Evolutionary conservation across 2,329 filamentous ascomycete species (phyloP), one percentile per base, ranked within the genome.

Genomic region (Colletotrichum theobromicola): DNA sequence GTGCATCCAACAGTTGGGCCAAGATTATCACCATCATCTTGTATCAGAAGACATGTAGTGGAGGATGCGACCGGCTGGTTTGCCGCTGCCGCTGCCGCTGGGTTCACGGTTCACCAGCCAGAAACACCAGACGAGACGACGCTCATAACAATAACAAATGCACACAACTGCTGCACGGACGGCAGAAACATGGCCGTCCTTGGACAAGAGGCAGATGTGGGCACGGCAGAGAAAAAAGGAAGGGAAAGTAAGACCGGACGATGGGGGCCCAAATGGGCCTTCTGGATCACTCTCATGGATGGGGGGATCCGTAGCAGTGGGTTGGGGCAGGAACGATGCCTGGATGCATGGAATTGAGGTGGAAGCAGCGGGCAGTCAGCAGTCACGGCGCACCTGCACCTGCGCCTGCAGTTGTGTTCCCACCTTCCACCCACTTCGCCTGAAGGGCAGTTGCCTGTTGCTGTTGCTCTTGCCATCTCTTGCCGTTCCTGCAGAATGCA

Each of bases 71-170:
- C 60, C 34, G 34, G 34, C 30, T 35, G n/a, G n/a, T 5, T 2
- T 62, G 60, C 60, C 34, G 60, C 32, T 35, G 60, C 34, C 42
- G n/a, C 9, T 12, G 30, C 30, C 30, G 2, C 42, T 50, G 42
- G 42, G 6, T 50, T 50, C 42, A 35, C n/a, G 30, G 26, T 61
- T 35, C 57, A 18, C 34, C 60, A 62, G 57, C 34, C 24, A 26
- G 66, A 73, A 63, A 70, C 57, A 70, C 70, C 57, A 70, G 70
- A 73, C 65, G 70, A 73, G 50, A 74, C 71, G 60, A 70, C 61
- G 46, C 64, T 15, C 64, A 58, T 60, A 32, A 42, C 18, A 65
- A 71, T 53, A 55, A 55, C n/a, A 53, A 53, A 69, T 62, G 66
- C 70, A 70, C 58, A 34, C 21, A 34, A 32, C 30, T 26, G 53